phyloP scores from a whole-genome alignment of 305 asterid species.

The Fraxinus velutina region DNA sequence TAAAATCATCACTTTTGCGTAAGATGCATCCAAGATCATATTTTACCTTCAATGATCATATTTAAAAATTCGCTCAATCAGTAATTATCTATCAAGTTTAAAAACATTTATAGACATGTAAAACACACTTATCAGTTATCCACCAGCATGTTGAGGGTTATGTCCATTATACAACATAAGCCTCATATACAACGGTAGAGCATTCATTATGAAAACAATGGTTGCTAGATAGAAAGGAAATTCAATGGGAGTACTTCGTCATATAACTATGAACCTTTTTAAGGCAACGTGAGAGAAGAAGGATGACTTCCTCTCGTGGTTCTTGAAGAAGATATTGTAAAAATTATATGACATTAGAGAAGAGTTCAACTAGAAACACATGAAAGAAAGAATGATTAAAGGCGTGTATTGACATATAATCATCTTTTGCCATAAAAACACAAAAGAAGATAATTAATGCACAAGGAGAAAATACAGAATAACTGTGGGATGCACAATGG shows the following conservation, averaged over 20 bases:
- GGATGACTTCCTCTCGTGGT: no score
- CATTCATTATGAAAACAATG: background rate
- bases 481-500: background rate
- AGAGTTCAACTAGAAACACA: background rate
- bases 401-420: no score
- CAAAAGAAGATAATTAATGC: background rate
- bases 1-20: background rate
- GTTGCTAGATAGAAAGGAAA: background rate
- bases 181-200: background rate
- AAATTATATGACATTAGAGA: background rate
- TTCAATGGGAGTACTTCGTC: background rate
- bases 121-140: background rate
- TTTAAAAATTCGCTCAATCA: background rate
- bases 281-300: background rate
- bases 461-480: background rate
- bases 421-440: background rate
- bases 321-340: background rate
- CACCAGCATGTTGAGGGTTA: background rate
- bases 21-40: background rate
- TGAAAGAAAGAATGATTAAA: background rate
- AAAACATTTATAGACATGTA: background rate
- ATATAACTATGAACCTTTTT: background rate
- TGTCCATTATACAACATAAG: background rate
- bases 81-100: background rate
- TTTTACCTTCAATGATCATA: no score